Conservation (phyloP, 73 alveolate species). For the Stentor roeselii region DNA sequence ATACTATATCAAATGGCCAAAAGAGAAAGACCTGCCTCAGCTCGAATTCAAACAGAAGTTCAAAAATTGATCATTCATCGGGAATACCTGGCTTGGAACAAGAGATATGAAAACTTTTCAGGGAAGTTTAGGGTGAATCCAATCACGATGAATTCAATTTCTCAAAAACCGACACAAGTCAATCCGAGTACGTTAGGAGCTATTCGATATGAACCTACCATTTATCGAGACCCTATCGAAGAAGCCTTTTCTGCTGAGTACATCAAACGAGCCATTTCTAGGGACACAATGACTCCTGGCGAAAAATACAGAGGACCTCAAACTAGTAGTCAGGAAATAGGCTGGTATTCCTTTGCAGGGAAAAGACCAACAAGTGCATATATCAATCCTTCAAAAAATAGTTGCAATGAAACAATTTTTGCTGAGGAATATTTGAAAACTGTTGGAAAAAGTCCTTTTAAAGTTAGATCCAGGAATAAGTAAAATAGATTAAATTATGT, state of each 20-base stretch:
- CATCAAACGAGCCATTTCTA: background rate
- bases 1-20: background rate
- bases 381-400: background rate
- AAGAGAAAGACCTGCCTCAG: background rate
- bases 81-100: conserved; percentile 16
- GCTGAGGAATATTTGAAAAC: conserved; percentile 19
- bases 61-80: conserved; percentile 25
- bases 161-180: conserved; percentile 17
- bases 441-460: conserved; percentile 21
- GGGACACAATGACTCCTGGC: conserved; percentile 15
- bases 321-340: conserved; percentile 18
- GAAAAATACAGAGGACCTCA: conserved; percentile 27
- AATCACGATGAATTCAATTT: background rate
- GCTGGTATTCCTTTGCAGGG: conserved; percentile 12
- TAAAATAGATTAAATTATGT: no score
- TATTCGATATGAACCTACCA: conserved; percentile 1
- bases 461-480: background rate
- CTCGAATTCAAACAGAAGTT: conserved; percentile 7
- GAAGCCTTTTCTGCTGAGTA: conserved; percentile 23
- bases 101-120: conserved; percentile 21
- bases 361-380: background rate
- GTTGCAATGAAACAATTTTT: background rate
- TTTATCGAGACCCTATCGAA: conserved; percentile 14
- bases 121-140: conserved; percentile 21
- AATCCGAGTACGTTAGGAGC: background rate